phyloP scores from a whole-genome alignment of 768 basidiomycete genomes.

The Collybiopsis luxurians region DNA sequence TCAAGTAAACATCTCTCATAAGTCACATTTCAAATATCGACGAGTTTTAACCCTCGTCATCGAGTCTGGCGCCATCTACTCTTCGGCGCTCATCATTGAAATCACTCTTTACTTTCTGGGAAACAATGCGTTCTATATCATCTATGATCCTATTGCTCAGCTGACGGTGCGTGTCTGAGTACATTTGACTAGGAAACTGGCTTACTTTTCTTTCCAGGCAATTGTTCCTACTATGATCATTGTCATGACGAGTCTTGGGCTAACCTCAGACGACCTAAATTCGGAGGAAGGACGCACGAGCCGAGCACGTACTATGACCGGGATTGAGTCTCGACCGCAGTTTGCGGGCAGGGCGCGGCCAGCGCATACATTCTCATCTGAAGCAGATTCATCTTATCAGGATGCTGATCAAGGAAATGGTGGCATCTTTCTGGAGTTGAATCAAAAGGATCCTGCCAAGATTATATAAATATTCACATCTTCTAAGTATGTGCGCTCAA shows the following conservation, averaged over 20 bases:
- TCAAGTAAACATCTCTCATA: conserved; percentile 16
- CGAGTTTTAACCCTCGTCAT: conserved; percentile 24
- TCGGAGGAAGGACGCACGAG: conserved; percentile 2
- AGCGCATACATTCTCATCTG: neutral
- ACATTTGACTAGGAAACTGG: neutral
- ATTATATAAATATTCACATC: too few relatives aligned
- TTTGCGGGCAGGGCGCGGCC: neutral
- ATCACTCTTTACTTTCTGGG: conserved; percentile 31
- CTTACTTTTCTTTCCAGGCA: conserved; percentile 14
- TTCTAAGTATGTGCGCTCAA: too few relatives aligned
- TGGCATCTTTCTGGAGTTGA: neutral
- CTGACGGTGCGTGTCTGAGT: conserved; percentile 2
- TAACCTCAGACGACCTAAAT: conserved; percentile 20
- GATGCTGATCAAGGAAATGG: neutral
- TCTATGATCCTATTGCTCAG: conserved; percentile 31
- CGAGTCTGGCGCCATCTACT: conserved; percentile 31
- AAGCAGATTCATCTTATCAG: neutral
- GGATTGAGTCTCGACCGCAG: conserved; percentile 5
- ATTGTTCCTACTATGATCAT: conserved; percentile 30
- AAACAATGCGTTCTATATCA: conserved; percentile 32
- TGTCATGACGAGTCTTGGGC: conserved; percentile 23
- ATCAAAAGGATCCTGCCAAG: neutral
- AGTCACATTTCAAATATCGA: conserved; percentile 19
- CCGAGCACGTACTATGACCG: neutral
- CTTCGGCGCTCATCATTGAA: conserved; percentile 28